Conservation (phyloP, 2,329 filamentous ascomycete genomes). For the Gnomoniopsis sp. region DNA sequence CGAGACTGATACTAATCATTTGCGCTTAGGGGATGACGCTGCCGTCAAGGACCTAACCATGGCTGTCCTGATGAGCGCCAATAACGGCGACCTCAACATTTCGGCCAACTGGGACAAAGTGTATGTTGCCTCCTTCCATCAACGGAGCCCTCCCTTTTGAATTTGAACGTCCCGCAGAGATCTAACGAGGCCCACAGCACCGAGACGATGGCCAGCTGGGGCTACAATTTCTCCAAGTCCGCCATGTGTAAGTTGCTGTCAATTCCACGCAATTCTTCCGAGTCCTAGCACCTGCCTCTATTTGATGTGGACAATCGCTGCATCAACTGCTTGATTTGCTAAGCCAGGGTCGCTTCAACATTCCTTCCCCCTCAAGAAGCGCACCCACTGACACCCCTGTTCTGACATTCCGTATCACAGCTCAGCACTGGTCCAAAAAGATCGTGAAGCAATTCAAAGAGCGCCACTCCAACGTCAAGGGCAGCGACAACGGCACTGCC, state of each 20-base stretch:
- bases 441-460: conserved; percentile 11
- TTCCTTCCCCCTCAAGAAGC: too few relatives aligned
- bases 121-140: not conserved
- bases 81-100: conserved; percentile 8
- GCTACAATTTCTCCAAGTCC: conserved; percentile 7
- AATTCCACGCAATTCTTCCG: too few relatives aligned
- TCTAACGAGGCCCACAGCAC: conserved; percentile 1
- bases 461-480: conserved; percentile 7
- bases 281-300: not conserved
- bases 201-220: conserved; percentile 11
- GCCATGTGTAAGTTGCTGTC: conserved; percentile 15
- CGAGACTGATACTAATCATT: not conserved
- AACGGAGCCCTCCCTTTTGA: not conserved
- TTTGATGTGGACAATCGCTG: not conserved
- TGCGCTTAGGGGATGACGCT: conserved; percentile 8
- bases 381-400: not conserved
- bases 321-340: not conserved
- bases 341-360: too few relatives aligned
- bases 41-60: conserved; percentile 14
- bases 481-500: not conserved
- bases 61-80: conserved; percentile 12
- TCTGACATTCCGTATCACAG: not conserved
- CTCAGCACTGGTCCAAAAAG: conserved; percentile 16
- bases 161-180: not conserved
- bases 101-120: conserved; percentile 4